These are phyloP conservation scores for Penicillium palitans DNA, from an alignment of 2,329 filamentous ascomycete species.

Conservation along the genomic window DNA sequence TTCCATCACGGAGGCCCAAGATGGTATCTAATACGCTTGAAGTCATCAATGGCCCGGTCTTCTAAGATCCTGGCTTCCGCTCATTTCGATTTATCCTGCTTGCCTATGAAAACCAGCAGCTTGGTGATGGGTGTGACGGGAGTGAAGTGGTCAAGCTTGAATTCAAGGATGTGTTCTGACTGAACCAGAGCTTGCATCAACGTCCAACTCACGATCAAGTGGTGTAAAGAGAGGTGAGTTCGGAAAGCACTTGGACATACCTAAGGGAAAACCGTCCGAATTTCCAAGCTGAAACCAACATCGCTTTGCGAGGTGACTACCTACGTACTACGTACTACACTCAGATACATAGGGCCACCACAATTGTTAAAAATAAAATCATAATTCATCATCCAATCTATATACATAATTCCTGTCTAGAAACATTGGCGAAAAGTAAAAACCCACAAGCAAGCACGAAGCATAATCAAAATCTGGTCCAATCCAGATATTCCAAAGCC, in stretches of 20 bases:
- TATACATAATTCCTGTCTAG: slow-evolving; percentile 8
- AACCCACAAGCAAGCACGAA: not conserved
- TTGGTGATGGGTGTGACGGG: too few species aligned
- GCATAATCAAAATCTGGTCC: not conserved
- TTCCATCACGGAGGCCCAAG: too few species aligned
- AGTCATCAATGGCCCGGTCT: too few species aligned
- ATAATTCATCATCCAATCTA: slow-evolving; percentile 21
- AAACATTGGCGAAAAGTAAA: not conserved
- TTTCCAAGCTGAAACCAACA: not conserved
- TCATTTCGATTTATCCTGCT: too few species aligned
- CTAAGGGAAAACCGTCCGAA: not conserved
- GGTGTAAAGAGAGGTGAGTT: too few species aligned
- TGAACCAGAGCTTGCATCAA: too few species aligned
- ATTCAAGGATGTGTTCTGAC: too few species aligned
- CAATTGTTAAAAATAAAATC: slow-evolving; percentile 5
- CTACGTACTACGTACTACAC: not conserved
- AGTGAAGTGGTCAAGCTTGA: too few species aligned
- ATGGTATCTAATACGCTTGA: too few species aligned
- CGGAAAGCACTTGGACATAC: not conserved
- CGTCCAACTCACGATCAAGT: too few species aligned
- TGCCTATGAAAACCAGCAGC: too few species aligned
- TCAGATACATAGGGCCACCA: not conserved
- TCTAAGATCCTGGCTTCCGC: too few species aligned
- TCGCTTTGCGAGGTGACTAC: not conserved
- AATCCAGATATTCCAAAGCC: slow-evolving; percentile 4